Conservation (phyloP, 352 stramenopile species). For the Phytophthora palmivora region DNA sequence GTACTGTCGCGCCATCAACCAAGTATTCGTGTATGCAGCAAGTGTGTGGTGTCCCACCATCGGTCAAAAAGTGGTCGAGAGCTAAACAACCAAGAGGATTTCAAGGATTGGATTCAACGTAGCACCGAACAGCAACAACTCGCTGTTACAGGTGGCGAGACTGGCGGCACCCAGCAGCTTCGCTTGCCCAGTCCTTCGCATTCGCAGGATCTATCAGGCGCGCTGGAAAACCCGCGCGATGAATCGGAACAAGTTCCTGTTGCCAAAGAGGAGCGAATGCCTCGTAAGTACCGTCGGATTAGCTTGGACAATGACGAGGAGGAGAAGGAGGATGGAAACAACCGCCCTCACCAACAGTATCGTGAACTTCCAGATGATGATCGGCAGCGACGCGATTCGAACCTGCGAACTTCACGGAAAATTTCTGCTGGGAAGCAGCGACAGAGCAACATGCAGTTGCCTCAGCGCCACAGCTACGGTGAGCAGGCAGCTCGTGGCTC, state of each 20-base stretch:
- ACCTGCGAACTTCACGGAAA: slow-evolving; percentile 44
- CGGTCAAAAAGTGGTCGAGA: slow-evolving; percentile 76
- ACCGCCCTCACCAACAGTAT: slow-evolving; percentile 35
- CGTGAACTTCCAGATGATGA: slow-evolving; percentile 47
- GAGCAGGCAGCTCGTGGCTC: slow-evolving; percentile 38
- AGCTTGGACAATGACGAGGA: slow-evolving; percentile 79
- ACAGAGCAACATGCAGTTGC: slow-evolving; percentile 40
- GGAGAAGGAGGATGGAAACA: slow-evolving; percentile 59
- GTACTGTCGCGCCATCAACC: slow-evolving; percentile 81
- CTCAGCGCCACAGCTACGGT: slow-evolving; percentile 45
- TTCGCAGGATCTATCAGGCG: slow-evolving; percentile 70
- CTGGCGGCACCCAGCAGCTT: slow-evolving; percentile 42
- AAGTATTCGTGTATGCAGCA: slow-evolving; percentile 86
- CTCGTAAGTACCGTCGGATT: slow-evolving; percentile 61
- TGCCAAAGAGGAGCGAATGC: slow-evolving; percentile 44
- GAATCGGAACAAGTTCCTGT: slow-evolving; percentile 27
- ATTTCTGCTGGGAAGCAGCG: slow-evolving; percentile 40
- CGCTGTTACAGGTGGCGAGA: slow-evolving; percentile 30
- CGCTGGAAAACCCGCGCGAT: slow-evolving; percentile 35
- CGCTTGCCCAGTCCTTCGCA: slow-evolving; percentile 61
- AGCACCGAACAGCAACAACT: slow-evolving; percentile 59
- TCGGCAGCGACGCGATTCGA: slow-evolving; percentile 45
- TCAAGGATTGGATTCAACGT: slow-evolving; percentile 82
- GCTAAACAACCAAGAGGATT: slow-evolving; percentile 81
- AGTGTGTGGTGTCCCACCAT: slow-evolving; percentile 83